Evolutionary conservation across 2,329 filamentous ascomycete species (phyloP).

Genomic region (Cryoendolithus antarcticus): DNA sequence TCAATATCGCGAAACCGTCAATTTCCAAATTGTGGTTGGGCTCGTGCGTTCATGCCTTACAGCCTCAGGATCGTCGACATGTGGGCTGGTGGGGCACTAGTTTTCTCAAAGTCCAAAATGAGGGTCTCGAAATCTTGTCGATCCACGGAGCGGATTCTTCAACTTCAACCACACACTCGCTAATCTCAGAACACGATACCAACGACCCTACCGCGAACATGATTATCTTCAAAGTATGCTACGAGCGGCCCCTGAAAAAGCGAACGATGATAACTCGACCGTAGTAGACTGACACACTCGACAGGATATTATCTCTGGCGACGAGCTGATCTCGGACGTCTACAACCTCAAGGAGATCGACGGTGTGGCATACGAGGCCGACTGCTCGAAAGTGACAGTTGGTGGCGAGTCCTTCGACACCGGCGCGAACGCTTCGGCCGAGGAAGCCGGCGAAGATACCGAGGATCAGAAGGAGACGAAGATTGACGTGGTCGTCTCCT

Average conservation of each 20-base stretch:
- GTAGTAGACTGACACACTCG: slow-evolving; percentile 7
- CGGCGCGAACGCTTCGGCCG: slow-evolving; percentile 93
- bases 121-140: no score
- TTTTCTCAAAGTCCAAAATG: no score
- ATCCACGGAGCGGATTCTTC: no score
- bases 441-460: slow-evolving; percentile 60
- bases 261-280: no score
- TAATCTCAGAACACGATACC: no score
- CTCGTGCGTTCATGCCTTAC: slow-evolving; percentile 2
- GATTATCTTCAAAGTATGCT: slow-evolving; percentile 49
- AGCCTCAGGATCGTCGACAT: background rate
- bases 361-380: slow-evolving; percentile 72
- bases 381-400: slow-evolving; percentile 81
- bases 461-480: slow-evolving; percentile 63
- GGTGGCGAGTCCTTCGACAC: slow-evolving; percentile 66
- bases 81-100: background rate
- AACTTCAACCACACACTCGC: no score
- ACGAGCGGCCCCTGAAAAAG: no score
- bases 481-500: slow-evolving; percentile 87
- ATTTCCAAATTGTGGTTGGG: background rate
- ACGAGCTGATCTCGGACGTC: slow-evolving; percentile 96
- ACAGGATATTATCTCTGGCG: slow-evolving; percentile 77
- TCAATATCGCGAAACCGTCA: no score
- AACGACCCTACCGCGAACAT: slow-evolving; percentile 27
- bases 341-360: slow-evolving; percentile 73